Evolutionary conservation across 1,139 yeast genomes (phyloP), one percentile per base, ranked within the genome.

Genomic region (Hyphopichia burtonii): DNA sequence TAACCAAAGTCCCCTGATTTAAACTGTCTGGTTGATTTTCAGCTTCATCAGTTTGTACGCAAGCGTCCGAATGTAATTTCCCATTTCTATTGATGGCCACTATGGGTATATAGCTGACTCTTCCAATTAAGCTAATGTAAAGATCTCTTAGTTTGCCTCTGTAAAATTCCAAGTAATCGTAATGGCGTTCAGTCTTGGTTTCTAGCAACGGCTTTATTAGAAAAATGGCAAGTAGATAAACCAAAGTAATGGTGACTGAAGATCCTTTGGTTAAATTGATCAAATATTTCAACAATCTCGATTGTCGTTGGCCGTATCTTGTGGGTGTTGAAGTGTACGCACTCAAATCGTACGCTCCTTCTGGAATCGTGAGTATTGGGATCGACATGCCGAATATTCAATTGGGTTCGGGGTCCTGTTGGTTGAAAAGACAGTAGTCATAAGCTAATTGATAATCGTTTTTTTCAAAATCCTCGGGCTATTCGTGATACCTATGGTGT

Each of bases 341-440:
- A 15, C 57, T 48, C 2, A 68, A 60, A 43, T 72, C 73, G 46
- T 63, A 73, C 0, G 77, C 69, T 2, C 71, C 44, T 46, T 73
- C 78, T 2, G 78, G 77, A 1, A 73, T 69, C 1, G 78, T 68
- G 16, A 71, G 55, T 20, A 60, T 53, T 1, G 76, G 75, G 6
- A 71, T 60, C 19, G 31, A 30, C 28, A 44, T 50, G 4, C 17
- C 51, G 12, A 6, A 22, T n/a, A n/a, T n/a, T n/a, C n/a, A n/a
- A n/a, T n/a, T n/a, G n/a, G n/a, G n/a, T n/a, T n/a, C n/a, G n/a
- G n/a, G n/a, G n/a, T n/a, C n/a, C n/a, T n/a, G n/a, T n/a, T n/a
- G n/a, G n/a, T n/a, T n/a, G n/a, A n/a, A n/a, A n/a, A n/a, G n/a
- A n/a, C n/a, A n/a, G n/a, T n/a, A n/a, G n/a, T n/a, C n/a, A n/a